Evolutionary conservation across 2,329 filamentous ascomycete genomes (phyloP).

Genomic region (Nigrospora osmanthi): DNA sequence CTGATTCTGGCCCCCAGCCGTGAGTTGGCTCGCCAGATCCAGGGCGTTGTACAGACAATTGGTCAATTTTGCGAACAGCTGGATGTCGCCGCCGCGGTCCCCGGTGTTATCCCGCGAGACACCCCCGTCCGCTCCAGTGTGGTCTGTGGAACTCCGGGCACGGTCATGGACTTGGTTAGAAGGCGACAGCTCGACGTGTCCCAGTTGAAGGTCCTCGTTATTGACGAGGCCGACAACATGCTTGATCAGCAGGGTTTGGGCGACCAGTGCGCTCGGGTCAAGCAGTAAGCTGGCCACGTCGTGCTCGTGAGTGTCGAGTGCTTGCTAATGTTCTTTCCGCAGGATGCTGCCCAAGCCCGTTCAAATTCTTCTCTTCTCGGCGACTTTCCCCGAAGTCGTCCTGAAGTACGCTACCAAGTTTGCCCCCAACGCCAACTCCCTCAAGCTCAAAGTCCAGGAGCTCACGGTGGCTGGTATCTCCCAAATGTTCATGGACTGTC

Average conservation of each 20-base stretch:
- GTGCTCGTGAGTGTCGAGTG: background rate
- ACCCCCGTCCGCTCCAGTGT: conserved; percentile 67
- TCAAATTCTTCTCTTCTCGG: conserved; percentile 94
- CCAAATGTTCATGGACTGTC: conserved; percentile 95
- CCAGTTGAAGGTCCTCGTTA: conserved; percentile 71
- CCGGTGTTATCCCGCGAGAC: conserved; percentile 63
- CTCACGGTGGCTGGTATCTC: conserved; percentile 96
- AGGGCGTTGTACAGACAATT: conserved; percentile 75
- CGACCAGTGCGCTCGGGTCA: conserved; percentile 89
- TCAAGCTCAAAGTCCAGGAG: conserved; percentile 83
- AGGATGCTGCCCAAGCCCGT: conserved; percentile 66
- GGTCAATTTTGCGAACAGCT: conserved; percentile 75
- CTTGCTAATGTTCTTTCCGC: conserved; percentile 20
- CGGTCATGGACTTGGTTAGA: conserved; percentile 79
- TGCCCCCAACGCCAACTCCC: conserved; percentile 76
- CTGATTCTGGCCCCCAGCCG: conserved; percentile 86
- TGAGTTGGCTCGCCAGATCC: conserved; percentile 90
- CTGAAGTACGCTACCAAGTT: conserved; percentile 77
- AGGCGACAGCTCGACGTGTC: conserved; percentile 65
- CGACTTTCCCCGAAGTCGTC: conserved; percentile 83
- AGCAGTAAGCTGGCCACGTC: conserved; percentile 51
- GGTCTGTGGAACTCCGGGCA: conserved; percentile 89
- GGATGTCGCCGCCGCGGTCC: conserved; percentile 73
- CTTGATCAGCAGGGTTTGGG: conserved; percentile 90
- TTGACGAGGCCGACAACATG: conserved; percentile 99